These are phyloP conservation scores for Synchytrium microbalum DNA, from an alignment of 371 early-diverging fungal species.

Conservation along the genomic window DNA sequence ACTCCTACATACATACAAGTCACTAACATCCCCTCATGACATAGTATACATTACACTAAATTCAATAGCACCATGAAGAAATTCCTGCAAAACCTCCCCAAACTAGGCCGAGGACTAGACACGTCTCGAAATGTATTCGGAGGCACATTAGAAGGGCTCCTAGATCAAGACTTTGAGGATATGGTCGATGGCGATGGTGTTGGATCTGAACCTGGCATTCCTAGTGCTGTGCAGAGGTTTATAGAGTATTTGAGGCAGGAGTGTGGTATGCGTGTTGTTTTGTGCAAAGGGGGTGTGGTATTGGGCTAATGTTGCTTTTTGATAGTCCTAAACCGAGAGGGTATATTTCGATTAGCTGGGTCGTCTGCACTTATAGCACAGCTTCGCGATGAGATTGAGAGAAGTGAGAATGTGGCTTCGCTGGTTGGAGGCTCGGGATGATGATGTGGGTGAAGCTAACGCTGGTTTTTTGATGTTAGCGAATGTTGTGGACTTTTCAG, in stretches of 20 bases:
- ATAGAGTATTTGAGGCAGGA: slow-evolving; percentile 20
- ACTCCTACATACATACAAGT: too few relatives aligned
- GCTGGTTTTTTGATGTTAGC: neutral
- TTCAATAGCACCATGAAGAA: too few relatives aligned
- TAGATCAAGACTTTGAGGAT: neutral
- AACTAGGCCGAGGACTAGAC: neutral
- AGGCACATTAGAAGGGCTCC: neutral
- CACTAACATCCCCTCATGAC: too few relatives aligned
- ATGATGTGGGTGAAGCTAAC: neutral
- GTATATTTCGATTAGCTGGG: slow-evolving; percentile 32
- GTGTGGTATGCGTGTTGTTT: slow-evolving; percentile 8
- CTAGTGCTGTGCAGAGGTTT: slow-evolving; percentile 22
- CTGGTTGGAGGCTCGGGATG: slow-evolving; percentile 5
- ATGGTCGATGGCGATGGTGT: neutral
- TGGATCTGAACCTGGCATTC: slow-evolving; percentile 10
- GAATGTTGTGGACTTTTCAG: neutral
- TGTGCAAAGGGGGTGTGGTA: neutral
- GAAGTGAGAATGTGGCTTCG: slow-evolving; percentile 22
- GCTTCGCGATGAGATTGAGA: slow-evolving; percentile 30
- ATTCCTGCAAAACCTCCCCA: neutral
- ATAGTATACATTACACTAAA: too few relatives aligned
- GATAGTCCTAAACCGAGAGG: slow-evolving; percentile 30
- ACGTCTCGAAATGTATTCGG: neutral
- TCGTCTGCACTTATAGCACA: slow-evolving; percentile 24
- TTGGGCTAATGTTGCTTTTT: neutral